Evolutionary conservation across 768 basidiomycete species (phyloP), one percentile per base, ranked within the genome.

Genomic region (Tulasnella sp.): DNA sequence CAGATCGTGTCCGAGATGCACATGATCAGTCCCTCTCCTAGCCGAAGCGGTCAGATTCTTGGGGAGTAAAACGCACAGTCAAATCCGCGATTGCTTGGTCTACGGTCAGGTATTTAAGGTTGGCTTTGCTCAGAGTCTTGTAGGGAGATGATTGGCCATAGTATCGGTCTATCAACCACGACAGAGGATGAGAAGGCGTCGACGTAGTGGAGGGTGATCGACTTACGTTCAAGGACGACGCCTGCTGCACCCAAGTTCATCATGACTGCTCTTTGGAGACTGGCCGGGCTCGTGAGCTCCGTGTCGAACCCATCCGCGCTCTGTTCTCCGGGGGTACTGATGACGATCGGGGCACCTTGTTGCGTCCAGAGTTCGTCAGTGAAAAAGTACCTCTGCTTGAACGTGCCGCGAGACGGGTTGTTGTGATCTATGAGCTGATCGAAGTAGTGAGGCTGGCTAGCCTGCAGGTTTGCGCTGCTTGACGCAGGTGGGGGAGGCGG

Each of bases 381-480:
- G 34, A 78, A 78, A 34, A 78, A 78, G 62, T 78, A 80, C 42
- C 80, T 56, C 34, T 80, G 80, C 71, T 80, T 80, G 46, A 80
- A 80, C 39, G 80, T 80, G 24, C 80, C 80, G 46, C 78, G 58
- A n/a, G 46, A 76, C 19, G 80, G 80, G 38, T 80, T 78, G 27
- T 10, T 42, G 62, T 80, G 79, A 48, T 80, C 79, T 48, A 80
- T 75, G 56, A 80, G 75, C 39, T 80, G 79, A 44, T 80, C 56
- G 71, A 80, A 80, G 44, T 58, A 76, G 75, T 80, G 75, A 24
- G 52, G 31, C 62, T 27, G n/a, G 27, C 27, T 27, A 5, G 27
- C 62, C 31, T 36, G 36, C 27, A 19, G 39, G 40, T 74, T 39
- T 74, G 7, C 27, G 24, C 31, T 21, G 38, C 21, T 19, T 42